These are phyloP conservation scores for Fusarium sp. DNA, from an alignment of 2,329 filamentous ascomycete genomes.

Conservation along the genomic window DNA sequence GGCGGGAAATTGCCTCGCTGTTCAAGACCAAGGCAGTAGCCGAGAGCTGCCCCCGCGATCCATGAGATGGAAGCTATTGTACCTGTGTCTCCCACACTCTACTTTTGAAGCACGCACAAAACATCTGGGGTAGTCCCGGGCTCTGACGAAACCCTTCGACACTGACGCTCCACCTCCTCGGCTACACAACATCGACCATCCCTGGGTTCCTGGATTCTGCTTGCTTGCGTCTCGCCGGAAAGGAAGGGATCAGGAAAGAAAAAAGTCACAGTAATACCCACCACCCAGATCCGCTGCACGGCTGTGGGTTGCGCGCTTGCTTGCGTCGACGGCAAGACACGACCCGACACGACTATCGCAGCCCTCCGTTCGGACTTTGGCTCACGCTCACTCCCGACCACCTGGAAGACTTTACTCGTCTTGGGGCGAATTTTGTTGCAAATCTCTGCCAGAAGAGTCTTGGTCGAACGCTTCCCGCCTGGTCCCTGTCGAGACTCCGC, in stretches of 20 bases:
- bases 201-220: conserved; percentile 11
- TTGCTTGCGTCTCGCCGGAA: neutral
- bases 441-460: conserved; percentile 46
- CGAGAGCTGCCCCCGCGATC: conserved; percentile 28
- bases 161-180: conserved; percentile 23
- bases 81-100: conserved; percentile 11
- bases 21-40: conserved; percentile 30
- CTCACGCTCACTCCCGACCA: conserved; percentile 32
- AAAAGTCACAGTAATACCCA: conserved; percentile 27
- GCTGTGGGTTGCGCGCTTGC: conserved; percentile 37
- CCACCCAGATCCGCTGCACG: conserved; percentile 36
- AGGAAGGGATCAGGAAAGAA: neutral
- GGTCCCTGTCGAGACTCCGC: conserved; percentile 45
- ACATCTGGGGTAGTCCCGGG: conserved; percentile 47
- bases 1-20: conserved; percentile 36
- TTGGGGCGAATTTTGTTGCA: conserved; percentile 45
- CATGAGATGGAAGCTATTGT: conserved; percentile 17
- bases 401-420: conserved; percentile 13
- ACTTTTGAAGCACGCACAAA: conserved; percentile 21
- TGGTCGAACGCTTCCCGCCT: conserved; percentile 42
- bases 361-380: conserved; percentile 30
- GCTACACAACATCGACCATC: conserved; percentile 32
- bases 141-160: conserved; percentile 26
- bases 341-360: conserved; percentile 29
- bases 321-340: conserved; percentile 39